Conservation (phyloP, 2,329 filamentous ascomycete genomes). For the Ophiognomonia clavigignenti-juglandacearum region DNA sequence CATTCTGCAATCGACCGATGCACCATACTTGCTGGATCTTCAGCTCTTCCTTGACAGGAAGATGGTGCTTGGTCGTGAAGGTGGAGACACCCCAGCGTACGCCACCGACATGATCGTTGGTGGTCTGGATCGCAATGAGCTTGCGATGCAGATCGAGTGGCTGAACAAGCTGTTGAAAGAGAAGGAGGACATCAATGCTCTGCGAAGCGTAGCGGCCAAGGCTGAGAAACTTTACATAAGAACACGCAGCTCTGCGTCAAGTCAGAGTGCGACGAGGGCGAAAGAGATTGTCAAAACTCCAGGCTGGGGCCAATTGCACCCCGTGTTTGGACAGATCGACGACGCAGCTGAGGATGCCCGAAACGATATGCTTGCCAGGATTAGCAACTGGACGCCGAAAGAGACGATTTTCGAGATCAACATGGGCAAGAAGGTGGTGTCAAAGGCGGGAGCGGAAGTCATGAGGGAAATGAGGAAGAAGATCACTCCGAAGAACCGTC, state of each 20-base stretch:
- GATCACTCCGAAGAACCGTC: slow-evolving; percentile 55
- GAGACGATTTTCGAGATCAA: slow-evolving; percentile 98
- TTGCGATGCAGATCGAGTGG: slow-evolving; percentile 78
- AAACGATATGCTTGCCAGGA: slow-evolving; percentile 80
- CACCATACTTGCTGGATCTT: slow-evolving; percentile 87
- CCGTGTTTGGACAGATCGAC: slow-evolving; percentile 70
- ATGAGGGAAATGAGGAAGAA: slow-evolving; percentile 69
- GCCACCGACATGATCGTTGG: slow-evolving; percentile 82
- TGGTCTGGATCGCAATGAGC: slow-evolving; percentile 62
- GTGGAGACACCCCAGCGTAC: slow-evolving; percentile 58
- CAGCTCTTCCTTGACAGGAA: slow-evolving; percentile 90
- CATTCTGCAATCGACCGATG: slow-evolving; percentile 79
- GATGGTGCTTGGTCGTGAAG: slow-evolving; percentile 67
- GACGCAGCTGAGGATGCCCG: slow-evolving; percentile 65
- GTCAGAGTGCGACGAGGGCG: slow-evolving; percentile 82
- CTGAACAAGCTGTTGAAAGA: slow-evolving; percentile 73
- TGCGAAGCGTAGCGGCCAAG: slow-evolving; percentile 73
- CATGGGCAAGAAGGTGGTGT: slow-evolving; percentile 59
- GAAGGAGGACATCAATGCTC: slow-evolving; percentile 64
- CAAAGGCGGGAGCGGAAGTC: slow-evolving; percentile 64
- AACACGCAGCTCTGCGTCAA: slow-evolving; percentile 84
- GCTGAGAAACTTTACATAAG: slow-evolving; percentile 90
- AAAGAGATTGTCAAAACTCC: slow-evolving; percentile 69
- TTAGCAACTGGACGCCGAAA: slow-evolving; percentile 81
- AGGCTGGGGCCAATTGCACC: slow-evolving; percentile 70